Base-by-base conservation (phyloP, 2,329 filamentous ascomycete species). In the Xylariaceae sp. region DNA sequence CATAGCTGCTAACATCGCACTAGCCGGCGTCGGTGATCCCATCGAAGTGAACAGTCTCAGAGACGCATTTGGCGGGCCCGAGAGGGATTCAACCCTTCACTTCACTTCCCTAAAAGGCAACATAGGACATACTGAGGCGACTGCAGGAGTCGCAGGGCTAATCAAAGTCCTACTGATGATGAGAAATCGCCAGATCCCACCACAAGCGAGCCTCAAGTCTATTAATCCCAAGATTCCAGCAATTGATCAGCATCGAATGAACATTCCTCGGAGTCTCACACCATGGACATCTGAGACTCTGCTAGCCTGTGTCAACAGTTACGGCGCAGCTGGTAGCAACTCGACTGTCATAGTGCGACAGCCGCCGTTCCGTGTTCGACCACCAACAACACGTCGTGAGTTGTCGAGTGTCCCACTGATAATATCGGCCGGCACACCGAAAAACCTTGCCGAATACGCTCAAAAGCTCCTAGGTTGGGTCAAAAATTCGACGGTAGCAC, bases 101-200 rank as follows among this genome's bases (percentile, higher is more conserved):
- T 47, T 57, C 31, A 46, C 42, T 19, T 50, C 54, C 2, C 16
- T 56, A 13, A 56, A 56, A 28, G 51, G 45, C 12, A 54, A 51
- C 38, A 54, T 56, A 2, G 54, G 54, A 6, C 54, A 56, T 17
- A 52, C 51, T 3, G 54, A 56, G 34, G 51, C 42, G 3, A 47
- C 54, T 28, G 43, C 54, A 13, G 54, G 54, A 2, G 42, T 51
- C 5, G 51, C 51, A 5, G 51, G 44, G 9, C 45, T 51, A 7
- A 51, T 56, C 14, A 56, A 56, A 45, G 48, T 51, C 3, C 42
- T 56, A n/a, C 48, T 54, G n/a, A 56, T 56, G 51, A 54, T 56
- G 51, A 48, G 36, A 16, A 34, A 53, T 19, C 39, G 54, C 4
- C 44, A 47, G 14, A 56, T 54, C 28, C 54, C 51, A 2, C 40